Conservation (phyloP, 257 asterid species). For the Rubia yunnanensis region DNA sequence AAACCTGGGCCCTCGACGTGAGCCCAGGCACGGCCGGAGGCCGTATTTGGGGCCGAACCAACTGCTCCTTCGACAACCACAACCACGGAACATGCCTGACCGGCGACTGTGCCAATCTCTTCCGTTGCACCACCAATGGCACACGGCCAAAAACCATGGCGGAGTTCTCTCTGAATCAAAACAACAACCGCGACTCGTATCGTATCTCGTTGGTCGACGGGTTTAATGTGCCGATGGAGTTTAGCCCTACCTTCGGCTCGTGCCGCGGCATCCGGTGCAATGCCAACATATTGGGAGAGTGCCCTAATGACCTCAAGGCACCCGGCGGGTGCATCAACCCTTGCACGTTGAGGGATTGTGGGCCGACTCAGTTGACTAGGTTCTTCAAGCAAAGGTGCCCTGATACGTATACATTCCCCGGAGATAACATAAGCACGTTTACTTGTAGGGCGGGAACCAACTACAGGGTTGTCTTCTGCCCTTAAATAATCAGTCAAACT, state of each 20-base stretch:
- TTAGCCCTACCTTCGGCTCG: conserved; percentile 5
- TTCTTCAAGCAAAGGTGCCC: conserved; percentile 60
- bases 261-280: conserved; percentile 36
- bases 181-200: conserved; percentile 31
- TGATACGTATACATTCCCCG: conserved; percentile 36
- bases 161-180: conserved; percentile 35
- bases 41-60: conserved; percentile 34
- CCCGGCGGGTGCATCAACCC: conserved; percentile 81
- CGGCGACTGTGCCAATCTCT: conserved; percentile 28
- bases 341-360: conserved; percentile 59
- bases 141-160: conserved; percentile 51
- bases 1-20: conserved; percentile 15
- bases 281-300: conserved; percentile 40
- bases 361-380: conserved; percentile 41
- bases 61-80: conserved; percentile 16
- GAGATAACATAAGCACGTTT: conserved; percentile 22
- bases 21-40: conserved; percentile 9
- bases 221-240: conserved; percentile 43
- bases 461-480: conserved; percentile 28
- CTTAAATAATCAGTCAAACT: neutral
- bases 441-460: conserved; percentile 22
- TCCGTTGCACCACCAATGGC: conserved; percentile 37
- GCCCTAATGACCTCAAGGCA: conserved; percentile 40
- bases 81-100: conserved; percentile 25
- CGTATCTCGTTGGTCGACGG: conserved; percentile 60